Base-by-base conservation (phyloP, 1,284 basidiomycete species). In the Moesziomyces sp. region DNA sequence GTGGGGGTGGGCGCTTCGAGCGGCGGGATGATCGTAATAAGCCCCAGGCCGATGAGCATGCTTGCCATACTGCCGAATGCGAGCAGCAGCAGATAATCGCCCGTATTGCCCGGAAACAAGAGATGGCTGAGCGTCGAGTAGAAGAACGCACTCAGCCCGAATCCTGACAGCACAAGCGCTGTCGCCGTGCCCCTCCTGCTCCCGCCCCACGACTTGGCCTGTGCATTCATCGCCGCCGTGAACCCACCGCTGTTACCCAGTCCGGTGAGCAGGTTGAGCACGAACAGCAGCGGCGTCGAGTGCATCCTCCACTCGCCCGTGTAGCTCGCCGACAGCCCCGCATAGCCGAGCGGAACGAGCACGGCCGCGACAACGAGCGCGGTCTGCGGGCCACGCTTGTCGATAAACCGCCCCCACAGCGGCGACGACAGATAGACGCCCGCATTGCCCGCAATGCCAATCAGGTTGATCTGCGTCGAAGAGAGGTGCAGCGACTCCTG, bases 81-180 rank as follows among this genome's bases (percentile, higher is more conserved):
- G 11, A 93, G 88, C n/a, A 91, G 81, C 0, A 90, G 85, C 3
- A 93, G 85, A 58, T 93, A 89, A 5, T 88, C 88, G 4, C 88
- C 89, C 0, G 90, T 91, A 74, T 92, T 87, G 0, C 91, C 92
- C 0, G 90, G 89, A 70, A 89, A 93, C 28, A 90, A 76, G 0
- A 86, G 71, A 58, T 91, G 89, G 0, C 90, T 89, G 19, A 92
- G 81, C 0, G 88, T 87, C 23, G 90, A 90, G 85, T 93, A 93
- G 61, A 91, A 86, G 85, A 93, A 93, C 0, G 92, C 92, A 9
- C 91, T 92, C 6, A 93, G 87, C 0, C 92, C 92, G 64, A 92
- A 93, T n/a, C 91, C 92, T 0, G 91, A 91, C 18, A 92, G 85
- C 21, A 93, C 91, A 16, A 91, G 81, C 3, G 90, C 90, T 2